Evolutionary conservation across 2,329 filamentous ascomycete genomes (phyloP).

Genomic region (Dactylellina sp.): DNA sequence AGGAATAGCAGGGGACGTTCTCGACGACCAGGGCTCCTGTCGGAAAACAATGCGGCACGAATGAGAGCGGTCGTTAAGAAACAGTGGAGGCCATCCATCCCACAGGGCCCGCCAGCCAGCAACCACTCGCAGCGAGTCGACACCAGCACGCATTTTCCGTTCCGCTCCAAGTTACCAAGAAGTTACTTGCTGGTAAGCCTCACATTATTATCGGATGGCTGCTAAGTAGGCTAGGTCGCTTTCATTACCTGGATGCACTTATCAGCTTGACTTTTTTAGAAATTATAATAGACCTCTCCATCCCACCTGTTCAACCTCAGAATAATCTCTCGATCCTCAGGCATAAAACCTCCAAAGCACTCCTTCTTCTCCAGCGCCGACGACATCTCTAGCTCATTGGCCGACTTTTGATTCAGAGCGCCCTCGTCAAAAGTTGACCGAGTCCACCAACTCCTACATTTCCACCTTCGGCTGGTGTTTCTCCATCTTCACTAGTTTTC

Average conservation of each 20-base stretch:
- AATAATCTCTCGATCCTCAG: conserved; percentile 12
- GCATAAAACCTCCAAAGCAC: conserved; percentile 5
- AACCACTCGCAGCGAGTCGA: neutral
- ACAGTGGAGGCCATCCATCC: neutral
- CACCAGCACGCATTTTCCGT: too few relatives aligned
- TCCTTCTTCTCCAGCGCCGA: neutral
- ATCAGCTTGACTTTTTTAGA: neutral
- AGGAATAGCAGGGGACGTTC: too few relatives aligned
- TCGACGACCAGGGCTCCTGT: neutral
- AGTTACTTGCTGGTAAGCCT: too few relatives aligned
- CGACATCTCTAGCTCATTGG: too few relatives aligned
- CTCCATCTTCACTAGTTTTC: neutral
- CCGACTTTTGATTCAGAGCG: neutral
- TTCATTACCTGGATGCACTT: neutral
- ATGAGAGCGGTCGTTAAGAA: neutral
- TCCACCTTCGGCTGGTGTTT: conserved; percentile 5
- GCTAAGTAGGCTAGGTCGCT: too few relatives aligned
- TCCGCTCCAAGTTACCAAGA: too few relatives aligned
- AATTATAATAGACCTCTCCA: neutral
- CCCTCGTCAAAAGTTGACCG: conserved; percentile 5
- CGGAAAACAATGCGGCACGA: conserved; percentile 11
- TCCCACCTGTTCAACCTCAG: neutral
- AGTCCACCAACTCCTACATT: neutral
- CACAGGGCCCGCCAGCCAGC: neutral
- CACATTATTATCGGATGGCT: too few relatives aligned